Percentiles rank a stretch among this genome's conserved stretches.
Evolutionary conservation across 2,329 filamentous ascomycete genomes (phyloP).

Genomic region (Coniella lustricola): DNA sequence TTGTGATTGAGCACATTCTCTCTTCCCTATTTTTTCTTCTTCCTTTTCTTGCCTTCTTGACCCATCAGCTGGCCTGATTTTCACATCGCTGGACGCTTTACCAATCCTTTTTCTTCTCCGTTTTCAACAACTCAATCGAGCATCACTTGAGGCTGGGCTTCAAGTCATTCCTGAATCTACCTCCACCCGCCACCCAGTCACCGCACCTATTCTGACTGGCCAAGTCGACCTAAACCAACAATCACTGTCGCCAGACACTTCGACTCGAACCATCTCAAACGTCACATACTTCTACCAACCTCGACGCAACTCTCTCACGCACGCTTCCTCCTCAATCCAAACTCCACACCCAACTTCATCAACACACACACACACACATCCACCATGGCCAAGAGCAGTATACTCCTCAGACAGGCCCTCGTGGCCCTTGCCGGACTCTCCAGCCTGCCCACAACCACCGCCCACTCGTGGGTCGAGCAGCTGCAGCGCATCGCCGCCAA

Average conservation of each 20-base stretch:
- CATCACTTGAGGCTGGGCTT: neutral
- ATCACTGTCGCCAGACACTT: no score
- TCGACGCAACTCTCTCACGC: no score
- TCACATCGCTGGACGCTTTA: slow-evolving; percentile 15
- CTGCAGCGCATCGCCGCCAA: slow-evolving; percentile 64
- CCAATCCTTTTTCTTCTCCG: slow-evolving; percentile 9
- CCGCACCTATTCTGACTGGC: no score
- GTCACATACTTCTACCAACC: no score
- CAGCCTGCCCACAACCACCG: slow-evolving; percentile 29
- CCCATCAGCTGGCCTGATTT: slow-evolving; percentile 16
- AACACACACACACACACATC: neutral
- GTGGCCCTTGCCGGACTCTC: slow-evolving; percentile 25
- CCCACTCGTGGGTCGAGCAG: slow-evolving; percentile 80
- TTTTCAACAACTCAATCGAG: neutral
- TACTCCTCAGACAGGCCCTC: slow-evolving; percentile 6
- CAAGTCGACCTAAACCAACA: no score
- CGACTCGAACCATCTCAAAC: no score
- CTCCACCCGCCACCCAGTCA: slow-evolving; percentile 8
- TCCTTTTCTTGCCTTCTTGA: slow-evolving; percentile 12
- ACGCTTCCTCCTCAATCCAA: no score
- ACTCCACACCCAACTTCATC: neutral
- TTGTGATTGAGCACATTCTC: slow-evolving; percentile 9
- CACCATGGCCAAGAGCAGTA: slow-evolving; percentile 6
- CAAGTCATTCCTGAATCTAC: neutral
- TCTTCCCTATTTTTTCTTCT: neutral